Evolutionary conservation across 2,329 filamentous ascomycete species (phyloP), one percentile per base, ranked within the genome.

Genomic region (Eurotiales sp.): DNA sequence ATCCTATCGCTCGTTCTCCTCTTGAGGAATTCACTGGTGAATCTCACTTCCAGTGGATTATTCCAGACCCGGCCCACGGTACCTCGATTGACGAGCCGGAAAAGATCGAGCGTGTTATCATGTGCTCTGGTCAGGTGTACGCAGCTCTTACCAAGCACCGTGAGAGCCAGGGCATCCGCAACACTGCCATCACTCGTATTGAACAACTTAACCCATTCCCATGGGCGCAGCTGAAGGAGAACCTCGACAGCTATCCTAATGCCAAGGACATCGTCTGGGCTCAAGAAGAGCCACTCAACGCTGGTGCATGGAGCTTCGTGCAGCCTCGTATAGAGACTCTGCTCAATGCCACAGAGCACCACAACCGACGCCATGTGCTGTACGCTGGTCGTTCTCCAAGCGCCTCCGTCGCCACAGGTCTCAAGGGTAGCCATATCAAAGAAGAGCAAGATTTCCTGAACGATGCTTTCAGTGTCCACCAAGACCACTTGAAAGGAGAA

Each of bases 171-270:
- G 85, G 87, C 59, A 82, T 96, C 68, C 90, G 90, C 72, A 86
- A 96, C 68, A 88, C 92, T 17, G 93, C 92, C 65, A 86, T 99
- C 69, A 96, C 91, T 19, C 90, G 93, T 68, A 84, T 99, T 60
- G 93, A 99, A 78, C 93, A 99, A 77, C 83, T 99, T 55, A 91
- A 99, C 77, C 93, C 93, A 65, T 99, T 99, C 88, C 93, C 93
- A 46, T 99, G 93, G 92, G 85, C 91, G 63, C 90, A 93, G 73
- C 83, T 99, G 50, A 89, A 88, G 78, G 92, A 97, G 72, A 97
- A 97, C 78, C 82, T 99, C 50, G 92, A 99, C 78, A 84, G 78
- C 72, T 99, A 99, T 79, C 90, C 91, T 69, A 99, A 99, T 72
- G 92, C 92, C 62, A 89, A 96, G 81, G 92, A 90, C 58, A 90